These are phyloP conservation scores for Taxillus chinensis DNA, from an alignment of 164 flowering plant species.

Conservation along the genomic window DNA sequence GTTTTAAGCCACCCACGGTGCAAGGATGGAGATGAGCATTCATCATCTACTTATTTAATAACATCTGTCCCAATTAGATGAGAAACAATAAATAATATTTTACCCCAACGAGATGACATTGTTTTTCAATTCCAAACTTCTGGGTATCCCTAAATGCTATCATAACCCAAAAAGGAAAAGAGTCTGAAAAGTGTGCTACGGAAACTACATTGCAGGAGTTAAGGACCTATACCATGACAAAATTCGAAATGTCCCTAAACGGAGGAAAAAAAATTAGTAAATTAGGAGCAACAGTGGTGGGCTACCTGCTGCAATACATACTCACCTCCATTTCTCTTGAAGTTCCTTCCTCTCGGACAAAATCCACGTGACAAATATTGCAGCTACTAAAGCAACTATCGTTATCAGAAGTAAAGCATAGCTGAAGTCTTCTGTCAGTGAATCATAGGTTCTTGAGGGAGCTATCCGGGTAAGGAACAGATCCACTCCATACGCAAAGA, in stretches of 20 bases:
- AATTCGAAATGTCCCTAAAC: background rate
- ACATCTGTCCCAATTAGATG: too few relatives aligned
- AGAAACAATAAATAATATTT: too few relatives aligned
- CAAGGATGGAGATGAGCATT: too few relatives aligned
- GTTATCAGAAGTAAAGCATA: conserved; percentile 88
- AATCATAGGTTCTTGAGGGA: conserved; percentile 87
- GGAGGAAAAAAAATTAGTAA: background rate
- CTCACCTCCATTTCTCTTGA: conserved; percentile 86
- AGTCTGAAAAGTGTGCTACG: background rate
- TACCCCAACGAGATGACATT: too few relatives aligned
- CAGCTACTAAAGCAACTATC: conserved; percentile 64
- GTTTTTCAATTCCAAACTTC: background rate
- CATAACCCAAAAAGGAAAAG: background rate
- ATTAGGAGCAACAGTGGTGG: background rate
- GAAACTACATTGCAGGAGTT: background rate
- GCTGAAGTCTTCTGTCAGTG: conserved; percentile 91
- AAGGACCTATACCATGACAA: background rate
- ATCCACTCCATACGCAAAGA: conserved; percentile 83
- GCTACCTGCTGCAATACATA: background rate
- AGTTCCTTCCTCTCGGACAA: conserved; percentile 88
- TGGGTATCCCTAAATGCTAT: background rate
- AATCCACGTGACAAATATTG: conserved; percentile 84
- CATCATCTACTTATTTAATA: too few relatives aligned
- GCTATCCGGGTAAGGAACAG: conserved; percentile 81
- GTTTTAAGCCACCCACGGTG: too few relatives aligned